These are phyloP conservation scores for Cutaneotrichosporon spelunceum DNA, from an alignment of 1,284 basidiomycete species.

Conservation along the genomic window DNA sequence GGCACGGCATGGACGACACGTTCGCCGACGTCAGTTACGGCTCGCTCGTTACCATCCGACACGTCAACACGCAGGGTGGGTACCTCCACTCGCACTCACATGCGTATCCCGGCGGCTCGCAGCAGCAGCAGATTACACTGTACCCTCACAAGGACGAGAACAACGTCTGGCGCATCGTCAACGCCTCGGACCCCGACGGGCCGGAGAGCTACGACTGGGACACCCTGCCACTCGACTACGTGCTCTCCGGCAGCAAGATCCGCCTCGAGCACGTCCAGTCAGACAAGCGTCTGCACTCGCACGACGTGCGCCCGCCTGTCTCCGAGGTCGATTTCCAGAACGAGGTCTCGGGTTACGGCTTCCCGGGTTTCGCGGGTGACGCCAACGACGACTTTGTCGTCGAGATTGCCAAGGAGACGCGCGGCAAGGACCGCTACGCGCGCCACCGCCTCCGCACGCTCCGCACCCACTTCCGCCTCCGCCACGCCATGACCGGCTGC, in stretches of 20 bases:
- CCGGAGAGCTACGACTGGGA: slow-evolving; percentile 60
- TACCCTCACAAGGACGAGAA: slow-evolving; percentile 94
- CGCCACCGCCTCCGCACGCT: slow-evolving; percentile 72
- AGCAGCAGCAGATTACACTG: slow-evolving; percentile 89
- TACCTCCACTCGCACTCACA: slow-evolving; percentile 94
- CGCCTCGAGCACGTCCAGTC: slow-evolving; percentile 79
- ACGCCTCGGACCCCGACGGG: slow-evolving; percentile 57
- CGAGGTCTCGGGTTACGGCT: slow-evolving; percentile 93
- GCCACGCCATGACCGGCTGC: slow-evolving; percentile 84
- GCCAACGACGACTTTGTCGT: slow-evolving; percentile 94
- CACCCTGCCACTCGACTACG: slow-evolving; percentile 60
- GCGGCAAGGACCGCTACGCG: slow-evolving; percentile 63
- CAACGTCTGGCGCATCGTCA: slow-evolving; percentile 82
- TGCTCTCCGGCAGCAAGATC: slow-evolving; percentile 69
- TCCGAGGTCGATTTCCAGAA: slow-evolving; percentile 99
- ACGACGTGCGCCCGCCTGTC: slow-evolving; percentile 90
- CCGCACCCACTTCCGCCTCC: slow-evolving; percentile 76
- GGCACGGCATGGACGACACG: slow-evolving; percentile 86
- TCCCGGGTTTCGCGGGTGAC: slow-evolving; percentile 61
- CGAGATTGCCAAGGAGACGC: slow-evolving; percentile 65
- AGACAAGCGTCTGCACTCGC: slow-evolving; percentile 86
- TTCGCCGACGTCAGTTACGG: slow-evolving; percentile 88
- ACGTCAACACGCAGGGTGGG: slow-evolving; percentile 94
- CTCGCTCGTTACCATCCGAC: slow-evolving; percentile 77
- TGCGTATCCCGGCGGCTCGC: slow-evolving; percentile 79